phyloP scores from a whole-genome alignment of 306 rosid genomes.

The Cicer yamashitae region DNA sequence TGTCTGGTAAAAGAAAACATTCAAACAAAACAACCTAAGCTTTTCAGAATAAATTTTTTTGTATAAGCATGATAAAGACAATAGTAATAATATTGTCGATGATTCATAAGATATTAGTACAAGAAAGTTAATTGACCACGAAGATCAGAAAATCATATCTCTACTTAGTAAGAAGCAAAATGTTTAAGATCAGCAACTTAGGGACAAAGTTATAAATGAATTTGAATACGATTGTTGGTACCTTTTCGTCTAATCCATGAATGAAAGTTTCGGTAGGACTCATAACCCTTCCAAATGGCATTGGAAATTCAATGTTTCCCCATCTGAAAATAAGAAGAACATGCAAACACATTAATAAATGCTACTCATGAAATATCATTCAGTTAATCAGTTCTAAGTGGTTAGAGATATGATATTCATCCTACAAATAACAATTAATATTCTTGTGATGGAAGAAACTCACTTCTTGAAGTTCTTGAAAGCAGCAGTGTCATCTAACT shows the following conservation, averaged over 20 bases:
- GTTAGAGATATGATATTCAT: slow-evolving; percentile 29
- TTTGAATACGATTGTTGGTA: slow-evolving; percentile 11
- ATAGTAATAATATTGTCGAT: neutral
- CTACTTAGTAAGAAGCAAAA: neutral
- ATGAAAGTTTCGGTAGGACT: slow-evolving; percentile 79
- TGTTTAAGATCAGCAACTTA: neutral
- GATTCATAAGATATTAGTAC: slow-evolving; percentile 22
- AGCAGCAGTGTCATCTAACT: slow-evolving; percentile 94
- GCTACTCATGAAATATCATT: slow-evolving; percentile 14
- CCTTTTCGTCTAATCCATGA: slow-evolving; percentile 97
- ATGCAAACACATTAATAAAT: slow-evolving; percentile 27
- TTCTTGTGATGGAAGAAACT: slow-evolving; percentile 38
- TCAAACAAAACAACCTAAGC: slow-evolving; percentile 37
- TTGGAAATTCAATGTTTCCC: slow-evolving; percentile 85
- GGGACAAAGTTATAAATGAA: slow-evolving; percentile 7
- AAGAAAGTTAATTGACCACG: neutral
- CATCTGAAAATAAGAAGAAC: slow-evolving; percentile 61
- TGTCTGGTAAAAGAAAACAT: slow-evolving; percentile 63
- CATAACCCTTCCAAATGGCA: slow-evolving; percentile 99
- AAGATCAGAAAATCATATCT: neutral
- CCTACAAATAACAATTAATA: slow-evolving; percentile 31
- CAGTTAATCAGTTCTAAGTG: neutral
- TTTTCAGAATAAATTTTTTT: neutral
- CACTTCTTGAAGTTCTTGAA: slow-evolving; percentile 98
- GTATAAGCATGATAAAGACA: neutral